These are phyloP conservation scores for Curvularia lunata DNA, from an alignment of 2,329 filamentous ascomycete species.

Conservation along the genomic window DNA sequence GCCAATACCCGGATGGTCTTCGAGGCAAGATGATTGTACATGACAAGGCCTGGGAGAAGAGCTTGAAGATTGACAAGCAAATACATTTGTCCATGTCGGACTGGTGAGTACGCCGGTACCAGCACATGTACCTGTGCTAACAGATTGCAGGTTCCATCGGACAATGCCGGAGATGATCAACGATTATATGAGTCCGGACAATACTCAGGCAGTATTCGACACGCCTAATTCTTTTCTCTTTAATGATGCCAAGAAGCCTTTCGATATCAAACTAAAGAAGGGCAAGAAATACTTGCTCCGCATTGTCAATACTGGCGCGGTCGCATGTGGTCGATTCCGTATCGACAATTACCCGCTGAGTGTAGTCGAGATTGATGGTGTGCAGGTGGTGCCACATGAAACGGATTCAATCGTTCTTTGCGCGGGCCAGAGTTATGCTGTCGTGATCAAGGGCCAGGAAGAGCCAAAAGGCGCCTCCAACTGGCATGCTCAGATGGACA, in stretches of 20 bases:
- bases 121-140: conserved; percentile 28
- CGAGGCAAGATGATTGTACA: conserved; percentile 50
- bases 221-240: conserved; percentile 14
- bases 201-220: conserved; percentile 36
- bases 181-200: conserved; percentile 53
- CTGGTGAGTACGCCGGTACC: conserved; percentile 1
- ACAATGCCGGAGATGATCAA: conserved; percentile 40
- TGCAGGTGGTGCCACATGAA: conserved; percentile 48
- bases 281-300: conserved; percentile 67
- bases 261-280: conserved; percentile 49
- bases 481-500: conserved; percentile 61
- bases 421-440: conserved; percentile 36
- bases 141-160: conserved; percentile 9
- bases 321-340: conserved; percentile 53
- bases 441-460: conserved; percentile 26
- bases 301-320: conserved; percentile 63
- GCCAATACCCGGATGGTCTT: conserved; percentile 51
- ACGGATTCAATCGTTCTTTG: conserved; percentile 48
- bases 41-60: conserved; percentile 48
- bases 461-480: conserved; percentile 60
- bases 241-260: conserved; percentile 19
- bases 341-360: conserved; percentile 47
- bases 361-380: conserved; percentile 43
- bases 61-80: conserved; percentile 40
- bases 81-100: conserved; percentile 13